phyloP scores from a whole-genome alignment of 345 rosid genomes.

The Eucalyptus sp. region DNA sequence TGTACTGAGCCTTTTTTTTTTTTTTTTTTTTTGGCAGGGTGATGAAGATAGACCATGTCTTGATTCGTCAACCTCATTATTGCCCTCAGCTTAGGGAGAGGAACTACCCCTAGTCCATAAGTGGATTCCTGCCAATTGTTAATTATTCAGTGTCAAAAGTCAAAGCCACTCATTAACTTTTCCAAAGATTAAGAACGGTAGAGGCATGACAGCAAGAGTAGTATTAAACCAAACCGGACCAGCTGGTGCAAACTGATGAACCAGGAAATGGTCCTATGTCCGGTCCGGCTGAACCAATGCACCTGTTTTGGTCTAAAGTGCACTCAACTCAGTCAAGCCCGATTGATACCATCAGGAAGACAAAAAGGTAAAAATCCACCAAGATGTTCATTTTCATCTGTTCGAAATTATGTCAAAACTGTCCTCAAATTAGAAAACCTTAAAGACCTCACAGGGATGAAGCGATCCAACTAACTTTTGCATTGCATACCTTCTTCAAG shows the following conservation, averaged over 20 bases:
- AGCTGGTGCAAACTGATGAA: not conserved
- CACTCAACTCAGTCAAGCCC: not conserved
- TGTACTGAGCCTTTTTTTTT: not conserved
- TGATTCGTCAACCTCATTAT: not conserved
- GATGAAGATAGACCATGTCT: not conserved
- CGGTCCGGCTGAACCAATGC: not conserved
- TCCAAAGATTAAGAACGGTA: not conserved
- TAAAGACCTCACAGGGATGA: not conserved
- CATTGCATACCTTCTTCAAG: not conserved
- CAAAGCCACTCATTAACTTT: not conserved
- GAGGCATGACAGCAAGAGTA: not conserved
- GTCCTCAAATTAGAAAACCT: not conserved
- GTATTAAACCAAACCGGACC: not conserved
- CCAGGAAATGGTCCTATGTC: not conserved
- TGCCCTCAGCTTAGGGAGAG: not conserved
- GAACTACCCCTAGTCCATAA: not conserved
- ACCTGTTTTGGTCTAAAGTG: not conserved
- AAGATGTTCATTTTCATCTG: not conserved
- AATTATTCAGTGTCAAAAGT: not conserved
- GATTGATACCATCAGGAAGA: not conserved
- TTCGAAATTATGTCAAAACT: not conserved
- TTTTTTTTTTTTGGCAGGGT: not conserved
- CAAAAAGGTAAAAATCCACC: not conserved
- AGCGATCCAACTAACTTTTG: not conserved
- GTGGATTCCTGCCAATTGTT: not conserved